A percentile compares a stretch with the other conserved stretches of the same genome.
These are phyloP conservation scores for Cladophialophora exuberans DNA, from an alignment of 2,329 filamentous ascomycete genomes.

Conservation along the genomic window DNA sequence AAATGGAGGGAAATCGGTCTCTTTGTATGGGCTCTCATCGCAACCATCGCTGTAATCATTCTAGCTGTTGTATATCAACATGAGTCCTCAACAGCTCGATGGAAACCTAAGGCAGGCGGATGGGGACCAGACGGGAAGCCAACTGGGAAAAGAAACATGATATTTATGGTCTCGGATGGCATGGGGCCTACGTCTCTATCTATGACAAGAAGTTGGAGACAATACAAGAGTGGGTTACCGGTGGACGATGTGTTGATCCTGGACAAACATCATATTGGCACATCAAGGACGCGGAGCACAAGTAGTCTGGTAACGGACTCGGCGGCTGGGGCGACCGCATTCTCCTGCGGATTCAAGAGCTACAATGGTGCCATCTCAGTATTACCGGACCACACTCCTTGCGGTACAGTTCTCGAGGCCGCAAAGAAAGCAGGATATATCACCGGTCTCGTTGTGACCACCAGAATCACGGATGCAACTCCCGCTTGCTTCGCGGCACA, in stretches of 20 bases:
- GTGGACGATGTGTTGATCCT: conserved; percentile 75
- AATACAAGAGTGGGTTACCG: conserved; percentile 73
- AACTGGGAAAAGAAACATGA: conserved; percentile 80
- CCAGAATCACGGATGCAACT: conserved; percentile 91
- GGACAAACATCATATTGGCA: conserved; percentile 88
- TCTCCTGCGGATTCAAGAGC: conserved; percentile 88
- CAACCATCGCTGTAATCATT: conserved; percentile 76
- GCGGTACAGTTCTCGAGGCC: conserved; percentile 90
- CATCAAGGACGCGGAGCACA: conserved; percentile 81
- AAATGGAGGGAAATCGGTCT: conserved; percentile 74
- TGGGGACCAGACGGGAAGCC: conserved; percentile 49
- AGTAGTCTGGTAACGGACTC: conserved; percentile 90
- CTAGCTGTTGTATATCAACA: conserved; percentile 81
- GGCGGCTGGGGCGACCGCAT: conserved; percentile 95
- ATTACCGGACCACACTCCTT: conserved; percentile 80
- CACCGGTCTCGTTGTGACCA: conserved; percentile 94
- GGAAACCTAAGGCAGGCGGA: conserved; percentile 34
- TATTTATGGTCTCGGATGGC: conserved; percentile 99
- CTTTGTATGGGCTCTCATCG: conserved; percentile 80
- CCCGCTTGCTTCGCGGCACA: conserved; percentile 94
- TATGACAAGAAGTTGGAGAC: conserved; percentile 83
- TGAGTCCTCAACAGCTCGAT: conserved; percentile 51
- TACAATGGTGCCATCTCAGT: conserved; percentile 97
- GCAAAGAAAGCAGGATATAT: conserved; percentile 89
- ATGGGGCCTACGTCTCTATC: conserved; percentile 94